phyloP scores from a whole-genome alignment of 768 basidiomycete species.

The Chiua virens region DNA sequence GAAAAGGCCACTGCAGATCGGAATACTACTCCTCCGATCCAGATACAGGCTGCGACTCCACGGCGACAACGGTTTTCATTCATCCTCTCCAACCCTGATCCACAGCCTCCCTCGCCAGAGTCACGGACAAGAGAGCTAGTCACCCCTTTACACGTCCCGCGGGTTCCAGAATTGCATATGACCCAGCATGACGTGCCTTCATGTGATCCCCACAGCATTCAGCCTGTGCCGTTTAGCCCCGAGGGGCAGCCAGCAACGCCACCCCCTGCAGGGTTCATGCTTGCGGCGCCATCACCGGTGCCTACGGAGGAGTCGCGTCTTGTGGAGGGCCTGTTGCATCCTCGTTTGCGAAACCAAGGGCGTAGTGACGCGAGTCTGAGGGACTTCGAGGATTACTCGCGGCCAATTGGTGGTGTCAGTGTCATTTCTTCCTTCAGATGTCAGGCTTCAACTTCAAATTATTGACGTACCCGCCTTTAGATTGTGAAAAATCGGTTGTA shows the following conservation, averaged over 20 bases:
- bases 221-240: not conserved
- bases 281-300: slow-evolving; percentile 20
- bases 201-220: not conserved
- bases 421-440: not conserved
- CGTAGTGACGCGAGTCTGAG: slow-evolving; percentile 27
- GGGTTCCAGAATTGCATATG: not conserved
- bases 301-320: slow-evolving; percentile 27
- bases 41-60: slow-evolving; percentile 13
- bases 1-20: slow-evolving; percentile 11
- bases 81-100: slow-evolving; percentile 33
- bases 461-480: slow-evolving; percentile 4
- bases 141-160: not conserved
- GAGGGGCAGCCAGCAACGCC: not conserved
- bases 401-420: slow-evolving; percentile 33
- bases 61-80: slow-evolving; percentile 26
- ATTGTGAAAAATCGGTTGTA: slow-evolving; percentile 30
- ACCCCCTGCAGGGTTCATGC: slow-evolving; percentile 4
- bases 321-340: slow-evolving; percentile 31
- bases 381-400: slow-evolving; percentile 35
- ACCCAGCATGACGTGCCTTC: not conserved
- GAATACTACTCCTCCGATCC: slow-evolving; percentile 17
- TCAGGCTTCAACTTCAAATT: not conserved
- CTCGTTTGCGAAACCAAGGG: slow-evolving; percentile 24
- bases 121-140: slow-evolving; percentile 1
- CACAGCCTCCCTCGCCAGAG: slow-evolving; percentile 20